These are phyloP conservation scores for Vanrija pseudolonga DNA, from an alignment of 1,284 basidiomycete genomes.

Conservation along the genomic window DNA sequence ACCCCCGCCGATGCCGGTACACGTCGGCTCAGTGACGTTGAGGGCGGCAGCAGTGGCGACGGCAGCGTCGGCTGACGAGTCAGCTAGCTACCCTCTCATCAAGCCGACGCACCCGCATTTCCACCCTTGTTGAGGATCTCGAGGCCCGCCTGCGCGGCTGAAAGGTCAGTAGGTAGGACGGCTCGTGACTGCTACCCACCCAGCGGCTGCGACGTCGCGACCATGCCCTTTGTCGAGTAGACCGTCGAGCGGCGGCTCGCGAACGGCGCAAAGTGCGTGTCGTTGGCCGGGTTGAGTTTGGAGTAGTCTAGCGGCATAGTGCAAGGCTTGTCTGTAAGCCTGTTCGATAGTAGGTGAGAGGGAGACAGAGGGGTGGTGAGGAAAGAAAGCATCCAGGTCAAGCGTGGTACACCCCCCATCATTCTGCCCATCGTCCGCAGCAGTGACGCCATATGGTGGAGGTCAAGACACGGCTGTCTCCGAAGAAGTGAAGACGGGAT, in stretches of 20 bases:
- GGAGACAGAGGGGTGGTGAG: not conserved
- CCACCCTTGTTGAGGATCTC: constrained; percentile 80
- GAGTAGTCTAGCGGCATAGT: constrained; percentile 40
- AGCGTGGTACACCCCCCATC: too few species aligned
- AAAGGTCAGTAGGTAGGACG: too few species aligned
- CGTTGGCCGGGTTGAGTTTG: constrained; percentile 38
- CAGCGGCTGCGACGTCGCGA: constrained; percentile 78
- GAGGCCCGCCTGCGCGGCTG: constrained; percentile 69
- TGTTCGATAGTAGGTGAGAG: too few species aligned
- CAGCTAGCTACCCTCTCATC: too few species aligned
- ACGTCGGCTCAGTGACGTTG: constrained; percentile 12
- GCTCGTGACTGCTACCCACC: too few species aligned
- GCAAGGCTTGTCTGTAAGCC: not conserved
- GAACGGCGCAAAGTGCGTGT: constrained; percentile 30
- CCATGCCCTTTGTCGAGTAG: constrained; percentile 75
- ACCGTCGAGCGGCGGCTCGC: constrained; percentile 25
- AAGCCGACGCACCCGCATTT: constrained; percentile 59
- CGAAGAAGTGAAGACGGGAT: not conserved
- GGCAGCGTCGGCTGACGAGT: constrained; percentile 8
- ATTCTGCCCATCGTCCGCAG: too few species aligned
- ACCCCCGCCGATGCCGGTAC: not conserved
- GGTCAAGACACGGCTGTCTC: not conserved
- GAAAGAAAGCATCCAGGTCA: too few species aligned
- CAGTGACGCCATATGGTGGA: not conserved
- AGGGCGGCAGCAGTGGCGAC: constrained; percentile 20